These are phyloP conservation scores for Fusarium robinianum DNA, from an alignment of 2,329 filamentous ascomycete genomes.

Conservation along the genomic window DNA sequence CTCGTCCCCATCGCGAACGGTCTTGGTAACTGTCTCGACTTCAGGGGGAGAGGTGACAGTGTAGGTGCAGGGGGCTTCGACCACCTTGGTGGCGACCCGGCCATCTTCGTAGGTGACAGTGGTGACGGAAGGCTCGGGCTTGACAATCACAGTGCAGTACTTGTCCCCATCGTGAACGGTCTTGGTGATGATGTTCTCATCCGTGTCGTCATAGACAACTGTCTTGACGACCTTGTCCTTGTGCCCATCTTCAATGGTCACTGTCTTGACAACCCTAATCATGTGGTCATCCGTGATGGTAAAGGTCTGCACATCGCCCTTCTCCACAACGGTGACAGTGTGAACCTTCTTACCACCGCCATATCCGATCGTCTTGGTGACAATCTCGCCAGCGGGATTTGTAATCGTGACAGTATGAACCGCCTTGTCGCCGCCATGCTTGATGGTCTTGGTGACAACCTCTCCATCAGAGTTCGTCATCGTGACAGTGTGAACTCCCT, in stretches of 20 bases:
- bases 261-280: conserved; percentile 1
- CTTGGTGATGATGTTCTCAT: conserved; percentile 27
- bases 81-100: conserved; percentile 21
- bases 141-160: conserved; percentile 30
- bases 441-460: conserved; percentile 18
- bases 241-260: conserved; percentile 15
- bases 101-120: conserved; percentile 30
- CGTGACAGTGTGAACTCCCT: conserved; percentile 11
- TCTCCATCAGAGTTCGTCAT: conserved; percentile 9
- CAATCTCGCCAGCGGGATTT: background rate
- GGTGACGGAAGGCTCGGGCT: conserved; percentile 20
- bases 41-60: conserved; percentile 33
- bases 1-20: conserved; percentile 29
- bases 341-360: background rate
- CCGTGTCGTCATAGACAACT: conserved; percentile 21
- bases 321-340: conserved; percentile 23
- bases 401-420: conserved; percentile 1
- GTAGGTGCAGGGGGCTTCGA: conserved; percentile 21
- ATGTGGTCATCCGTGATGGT: conserved; percentile 1
- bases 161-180: conserved; percentile 31
- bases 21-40: conserved; percentile 29
- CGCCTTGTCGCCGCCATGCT: background rate
- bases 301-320: background rate
- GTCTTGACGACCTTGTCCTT: conserved; percentile 24
- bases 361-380: background rate